These are phyloP conservation scores for Rauvolfia tetraphylla DNA, from an alignment of 257 asterid genomes.

Conservation along the genomic window DNA sequence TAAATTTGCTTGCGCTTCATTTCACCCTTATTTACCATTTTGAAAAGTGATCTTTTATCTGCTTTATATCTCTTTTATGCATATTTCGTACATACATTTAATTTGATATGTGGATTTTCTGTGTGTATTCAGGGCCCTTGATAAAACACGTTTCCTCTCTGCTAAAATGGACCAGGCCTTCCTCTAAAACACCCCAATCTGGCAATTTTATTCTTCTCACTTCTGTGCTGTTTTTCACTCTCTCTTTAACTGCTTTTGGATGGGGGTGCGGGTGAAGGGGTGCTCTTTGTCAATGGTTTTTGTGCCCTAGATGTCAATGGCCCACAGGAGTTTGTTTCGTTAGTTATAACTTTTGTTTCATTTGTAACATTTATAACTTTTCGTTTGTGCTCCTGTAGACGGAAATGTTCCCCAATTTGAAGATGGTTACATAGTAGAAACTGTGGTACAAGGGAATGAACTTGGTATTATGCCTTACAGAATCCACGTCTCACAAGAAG, in stretches of 20 bases:
- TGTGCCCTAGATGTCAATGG: too few species aligned
- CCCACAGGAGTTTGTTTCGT: background rate
- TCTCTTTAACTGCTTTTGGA: too few species aligned
- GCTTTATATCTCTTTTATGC: conserved; percentile 9
- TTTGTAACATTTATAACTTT: background rate
- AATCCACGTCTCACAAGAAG: conserved; percentile 79
- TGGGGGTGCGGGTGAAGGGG: background rate
- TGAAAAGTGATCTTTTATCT: conserved; percentile 10
- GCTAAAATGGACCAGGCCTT: conserved; percentile 82
- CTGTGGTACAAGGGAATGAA: conserved; percentile 87
- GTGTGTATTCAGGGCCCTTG: conserved; percentile 57
- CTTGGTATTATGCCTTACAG: conserved; percentile 80
- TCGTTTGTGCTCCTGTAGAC: conserved; percentile 40
- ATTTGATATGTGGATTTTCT: conserved; percentile 5
- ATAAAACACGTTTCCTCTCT: conserved; percentile 75
- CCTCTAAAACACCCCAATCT: conserved; percentile 68
- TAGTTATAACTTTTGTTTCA: background rate
- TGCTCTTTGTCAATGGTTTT: background rate
- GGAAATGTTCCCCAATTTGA: conserved; percentile 80
- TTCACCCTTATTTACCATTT: background rate
- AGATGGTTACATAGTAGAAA: conserved; percentile 90
- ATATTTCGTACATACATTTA: background rate
- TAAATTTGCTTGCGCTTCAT: background rate
- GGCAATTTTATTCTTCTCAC: conserved; percentile 32
- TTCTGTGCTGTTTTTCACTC: background rate